Evolutionary conservation across 2,329 filamentous ascomycete genomes (phyloP).

Genomic region (Macrophomina pseudophaseolina): DNA sequence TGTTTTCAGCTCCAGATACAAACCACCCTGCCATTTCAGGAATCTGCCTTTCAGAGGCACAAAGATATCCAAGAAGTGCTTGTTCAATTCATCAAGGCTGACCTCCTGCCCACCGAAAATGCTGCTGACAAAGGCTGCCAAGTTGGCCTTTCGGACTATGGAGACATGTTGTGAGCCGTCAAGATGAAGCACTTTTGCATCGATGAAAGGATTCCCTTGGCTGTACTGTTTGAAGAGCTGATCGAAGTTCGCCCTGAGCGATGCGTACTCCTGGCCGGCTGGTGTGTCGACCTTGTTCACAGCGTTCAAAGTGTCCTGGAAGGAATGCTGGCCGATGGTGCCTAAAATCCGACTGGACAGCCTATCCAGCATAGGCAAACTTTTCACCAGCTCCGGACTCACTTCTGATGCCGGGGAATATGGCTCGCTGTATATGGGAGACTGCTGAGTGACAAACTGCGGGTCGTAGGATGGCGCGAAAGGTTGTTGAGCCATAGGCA

Average conservation of each 20-base stretch:
- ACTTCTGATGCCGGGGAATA: slow-evolving; percentile 14
- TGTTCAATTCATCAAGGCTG: slow-evolving; percentile 67
- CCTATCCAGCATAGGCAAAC: slow-evolving; percentile 9
- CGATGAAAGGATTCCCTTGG: slow-evolving; percentile 61
- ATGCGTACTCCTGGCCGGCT: slow-evolving; percentile 65
- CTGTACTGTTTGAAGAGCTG: slow-evolving; percentile 65
- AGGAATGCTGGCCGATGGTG: slow-evolving; percentile 61
- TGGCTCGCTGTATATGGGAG: slow-evolving; percentile 24
- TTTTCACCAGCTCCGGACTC: slow-evolving; percentile 11
- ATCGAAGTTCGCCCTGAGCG: slow-evolving; percentile 66
- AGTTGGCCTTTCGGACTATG: slow-evolving; percentile 64
- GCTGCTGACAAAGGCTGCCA: slow-evolving; percentile 68
- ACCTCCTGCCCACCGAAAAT: slow-evolving; percentile 69
- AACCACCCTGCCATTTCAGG: slow-evolving; percentile 63
- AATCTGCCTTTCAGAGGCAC: slow-evolving; percentile 64
- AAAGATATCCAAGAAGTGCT: slow-evolving; percentile 68
- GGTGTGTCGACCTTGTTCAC: slow-evolving; percentile 61
- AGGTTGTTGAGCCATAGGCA: slow-evolving; percentile 14
- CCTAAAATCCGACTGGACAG: slow-evolving; percentile 65
- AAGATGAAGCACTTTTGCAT: slow-evolving; percentile 60
- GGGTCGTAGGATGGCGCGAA: slow-evolving; percentile 20
- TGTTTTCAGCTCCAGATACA: slow-evolving; percentile 70
- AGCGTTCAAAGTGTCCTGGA: slow-evolving; percentile 62
- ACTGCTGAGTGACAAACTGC: slow-evolving; percentile 17
- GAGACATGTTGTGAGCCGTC: slow-evolving; percentile 46